Evolutionary conservation across 805 yeast genomes (phyloP).

Genomic region (Metschnikowia baotianmanensis): DNA sequence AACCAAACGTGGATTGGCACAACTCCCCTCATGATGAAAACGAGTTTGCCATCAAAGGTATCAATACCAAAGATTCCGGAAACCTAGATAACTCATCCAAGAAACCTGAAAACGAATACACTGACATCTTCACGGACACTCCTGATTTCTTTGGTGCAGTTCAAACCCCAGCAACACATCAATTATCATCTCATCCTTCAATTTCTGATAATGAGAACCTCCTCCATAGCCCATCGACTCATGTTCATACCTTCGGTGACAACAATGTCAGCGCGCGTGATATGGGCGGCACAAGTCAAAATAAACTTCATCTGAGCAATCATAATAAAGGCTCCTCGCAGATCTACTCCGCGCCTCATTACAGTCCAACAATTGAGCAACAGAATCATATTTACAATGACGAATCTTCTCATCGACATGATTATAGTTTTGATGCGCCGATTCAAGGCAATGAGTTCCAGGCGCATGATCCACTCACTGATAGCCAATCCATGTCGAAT

Average conservation of each 20-base stretch:
- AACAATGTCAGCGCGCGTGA: not conserved
- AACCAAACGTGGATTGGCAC: slow-evolving; percentile 14
- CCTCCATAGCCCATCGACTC: slow-evolving; percentile 16
- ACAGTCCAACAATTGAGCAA: not conserved
- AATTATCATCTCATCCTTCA: slow-evolving; percentile 6
- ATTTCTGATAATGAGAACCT: slow-evolving; percentile 11
- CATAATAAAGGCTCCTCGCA: slow-evolving; percentile 1
- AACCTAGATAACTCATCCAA: slow-evolving; percentile 2
- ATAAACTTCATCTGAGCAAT: not conserved
- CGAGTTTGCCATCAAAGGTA: slow-evolving; percentile 10
- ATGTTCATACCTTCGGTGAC: slow-evolving; percentile 18
- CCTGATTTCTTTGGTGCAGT: slow-evolving; percentile 21
- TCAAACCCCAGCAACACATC: slow-evolving; percentile 14
- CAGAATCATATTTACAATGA: slow-evolving; percentile 5
- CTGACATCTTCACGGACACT: slow-evolving; percentile 15
- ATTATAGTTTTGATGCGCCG: slow-evolving; percentile 13
- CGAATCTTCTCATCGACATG: slow-evolving; percentile 6
- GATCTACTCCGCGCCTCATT: slow-evolving; percentile 5
- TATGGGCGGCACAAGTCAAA: not conserved
- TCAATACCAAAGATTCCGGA: slow-evolving; percentile 1
- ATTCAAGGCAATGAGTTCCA: slow-evolving; percentile 10
- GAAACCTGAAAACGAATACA: slow-evolving; percentile 12
- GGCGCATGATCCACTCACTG: slow-evolving; percentile 13
- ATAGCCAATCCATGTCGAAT: slow-evolving; percentile 15
- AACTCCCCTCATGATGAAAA: slow-evolving; percentile 10